Evolutionary conservation across 257 asterid species (phyloP).

Genomic region (Fraxinus quadrangulata): DNA sequence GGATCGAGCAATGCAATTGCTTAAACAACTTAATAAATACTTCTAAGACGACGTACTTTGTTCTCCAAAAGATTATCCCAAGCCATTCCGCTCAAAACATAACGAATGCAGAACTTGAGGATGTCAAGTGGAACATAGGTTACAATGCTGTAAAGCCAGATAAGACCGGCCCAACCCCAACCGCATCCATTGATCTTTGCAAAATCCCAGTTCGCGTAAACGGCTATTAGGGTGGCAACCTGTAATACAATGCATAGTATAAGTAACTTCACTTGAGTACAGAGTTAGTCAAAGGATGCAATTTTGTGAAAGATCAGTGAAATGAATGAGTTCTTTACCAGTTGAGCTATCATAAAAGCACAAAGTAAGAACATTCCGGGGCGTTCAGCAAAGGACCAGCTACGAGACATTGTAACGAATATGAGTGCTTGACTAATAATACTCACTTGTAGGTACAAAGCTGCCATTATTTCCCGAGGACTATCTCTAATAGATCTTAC

Average conservation of each 20-base stretch:
- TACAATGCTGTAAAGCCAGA: constrained; percentile 75
- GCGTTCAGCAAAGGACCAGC: constrained; percentile 88
- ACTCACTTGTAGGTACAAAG: constrained; percentile 87
- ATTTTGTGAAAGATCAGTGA: neutral
- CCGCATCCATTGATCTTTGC: constrained; percentile 86
- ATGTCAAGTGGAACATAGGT: constrained; percentile 78
- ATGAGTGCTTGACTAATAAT: constrained; percentile 88
- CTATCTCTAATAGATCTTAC: constrained; percentile 50
- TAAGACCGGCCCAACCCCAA: constrained; percentile 98
- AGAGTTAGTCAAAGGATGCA: neutral
- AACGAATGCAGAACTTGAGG: constrained; percentile 75
- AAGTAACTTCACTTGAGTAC: neutral
- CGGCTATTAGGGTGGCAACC: constrained; percentile 89
- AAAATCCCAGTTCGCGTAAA: constrained; percentile 84
- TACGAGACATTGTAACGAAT: constrained; percentile 85
- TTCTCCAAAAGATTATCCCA: constrained; percentile 83
- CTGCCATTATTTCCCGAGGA: constrained; percentile 78
- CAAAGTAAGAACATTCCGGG: constrained; percentile 67
- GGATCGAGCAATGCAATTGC: neutral
- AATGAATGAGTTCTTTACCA: constrained; percentile 45
- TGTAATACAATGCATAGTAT: constrained; percentile 17
- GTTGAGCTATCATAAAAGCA: constrained; percentile 81
- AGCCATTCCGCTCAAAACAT: constrained; percentile 82
- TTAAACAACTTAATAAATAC: neutral
- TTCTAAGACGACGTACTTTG: constrained; percentile 46